Evolutionary conservation across 345 rosid species (phyloP).

Genomic region (Moricandia moricandioides): DNA sequence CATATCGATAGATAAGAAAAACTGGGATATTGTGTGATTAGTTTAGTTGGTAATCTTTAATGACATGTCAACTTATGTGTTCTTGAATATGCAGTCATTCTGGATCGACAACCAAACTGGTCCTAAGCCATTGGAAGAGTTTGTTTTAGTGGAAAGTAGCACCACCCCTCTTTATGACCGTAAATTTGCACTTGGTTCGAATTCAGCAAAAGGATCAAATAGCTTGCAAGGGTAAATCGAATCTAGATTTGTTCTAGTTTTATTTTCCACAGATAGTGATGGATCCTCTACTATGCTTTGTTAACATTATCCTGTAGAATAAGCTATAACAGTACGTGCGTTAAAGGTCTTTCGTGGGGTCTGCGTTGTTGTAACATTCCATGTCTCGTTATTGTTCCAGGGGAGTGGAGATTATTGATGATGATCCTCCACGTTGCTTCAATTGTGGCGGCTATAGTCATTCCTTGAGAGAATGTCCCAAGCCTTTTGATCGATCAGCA

Average conservation of each 20-base stretch:
- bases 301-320: neutral
- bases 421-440: slow-evolving; percentile 85
- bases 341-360: neutral
- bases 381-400: slow-evolving; percentile 44
- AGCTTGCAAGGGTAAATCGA: slow-evolving; percentile 61
- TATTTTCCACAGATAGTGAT: neutral
- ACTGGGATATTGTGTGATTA: too few relatives aligned
- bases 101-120: slow-evolving; percentile 78
- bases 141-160: slow-evolving; percentile 48
- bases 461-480: slow-evolving; percentile 79
- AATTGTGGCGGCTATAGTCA: slow-evolving; percentile 93
- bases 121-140: slow-evolving; percentile 35
- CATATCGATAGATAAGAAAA: neutral
- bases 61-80: slow-evolving; percentile 12
- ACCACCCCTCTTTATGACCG: slow-evolving; percentile 89
- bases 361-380: slow-evolving; percentile 6
- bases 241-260: slow-evolving; percentile 3
- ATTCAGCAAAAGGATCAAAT: slow-evolving; percentile 59
- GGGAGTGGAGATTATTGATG: slow-evolving; percentile 65
- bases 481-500: slow-evolving; percentile 79
- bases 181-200: slow-evolving; percentile 69
- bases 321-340: neutral
- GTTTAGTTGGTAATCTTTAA: neutral
- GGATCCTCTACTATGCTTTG: neutral
- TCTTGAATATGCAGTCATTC: slow-evolving; percentile 66